phyloP scores from a whole-genome alignment of 2,329 filamentous ascomycete genomes.

The Fusarium sp. region DNA sequence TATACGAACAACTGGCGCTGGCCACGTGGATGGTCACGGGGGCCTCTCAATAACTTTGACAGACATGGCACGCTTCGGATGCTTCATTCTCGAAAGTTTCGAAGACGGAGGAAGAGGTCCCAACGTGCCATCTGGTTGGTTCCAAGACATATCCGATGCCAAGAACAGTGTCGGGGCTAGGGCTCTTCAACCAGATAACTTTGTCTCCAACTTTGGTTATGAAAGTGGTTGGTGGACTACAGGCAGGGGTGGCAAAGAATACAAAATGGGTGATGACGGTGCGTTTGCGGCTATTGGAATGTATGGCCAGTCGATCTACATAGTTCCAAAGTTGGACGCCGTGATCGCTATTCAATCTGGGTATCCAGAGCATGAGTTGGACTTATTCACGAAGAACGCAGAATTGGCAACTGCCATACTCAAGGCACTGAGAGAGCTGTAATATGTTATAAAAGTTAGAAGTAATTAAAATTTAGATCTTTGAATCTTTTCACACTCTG shows the following conservation, averaged over 20 bases:
- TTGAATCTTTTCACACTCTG: neutral
- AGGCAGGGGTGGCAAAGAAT: conserved; percentile 2
- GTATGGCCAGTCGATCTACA: conserved; percentile 34
- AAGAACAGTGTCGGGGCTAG: conserved; percentile 21
- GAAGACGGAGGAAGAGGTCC: conserved; percentile 10
- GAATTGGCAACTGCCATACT: conserved; percentile 26
- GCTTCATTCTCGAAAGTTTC: conserved; percentile 23
- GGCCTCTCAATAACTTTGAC: conserved; percentile 22
- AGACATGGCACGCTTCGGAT: conserved; percentile 34
- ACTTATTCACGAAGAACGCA: conserved; percentile 24
- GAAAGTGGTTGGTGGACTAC: conserved; percentile 39
- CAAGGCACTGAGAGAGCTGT: neutral
- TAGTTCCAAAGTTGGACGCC: conserved; percentile 12
- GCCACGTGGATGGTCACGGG: conserved; percentile 30
- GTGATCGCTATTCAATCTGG: conserved; percentile 33
- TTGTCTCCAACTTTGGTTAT: conserved; percentile 27
- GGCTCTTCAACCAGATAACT: conserved; percentile 20
- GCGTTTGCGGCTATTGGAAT: conserved; percentile 26
- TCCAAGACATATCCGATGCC: conserved; percentile 22
- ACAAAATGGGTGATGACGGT: conserved; percentile 20
- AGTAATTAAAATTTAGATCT: neutral
- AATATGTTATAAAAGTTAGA: neutral
- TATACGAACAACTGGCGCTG: conserved; percentile 31
- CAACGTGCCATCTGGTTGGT: conserved; percentile 18
- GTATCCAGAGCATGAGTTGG: conserved; percentile 33